These are phyloP conservation scores for Xylaria polymorpha DNA, from an alignment of 2,329 filamentous ascomycete genomes.

Conservation along the genomic window DNA sequence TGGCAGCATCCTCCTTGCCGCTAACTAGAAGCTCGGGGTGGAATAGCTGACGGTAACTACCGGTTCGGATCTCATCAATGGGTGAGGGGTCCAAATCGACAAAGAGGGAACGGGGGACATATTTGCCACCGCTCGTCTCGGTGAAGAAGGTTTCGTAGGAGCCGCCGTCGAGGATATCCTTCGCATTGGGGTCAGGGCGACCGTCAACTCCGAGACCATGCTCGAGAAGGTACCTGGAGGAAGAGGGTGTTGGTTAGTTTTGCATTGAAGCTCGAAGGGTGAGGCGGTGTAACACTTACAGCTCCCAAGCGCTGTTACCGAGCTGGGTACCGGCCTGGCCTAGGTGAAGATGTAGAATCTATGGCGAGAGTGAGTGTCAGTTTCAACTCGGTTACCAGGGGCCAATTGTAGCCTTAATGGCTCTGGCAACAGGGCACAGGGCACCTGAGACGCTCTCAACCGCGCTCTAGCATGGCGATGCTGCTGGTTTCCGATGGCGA, in stretches of 20 bases:
- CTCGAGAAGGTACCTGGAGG: conserved; percentile 74
- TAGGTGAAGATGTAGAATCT: conserved; percentile 73
- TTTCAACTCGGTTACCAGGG: conserved; percentile 23
- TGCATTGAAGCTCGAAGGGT: neutral
- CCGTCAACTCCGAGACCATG: conserved; percentile 75
- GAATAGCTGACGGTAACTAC: conserved; percentile 74
- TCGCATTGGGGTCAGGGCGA: conserved; percentile 69
- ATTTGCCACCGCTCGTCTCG: conserved; percentile 77
- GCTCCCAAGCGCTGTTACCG: conserved; percentile 80
- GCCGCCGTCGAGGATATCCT: conserved; percentile 69
- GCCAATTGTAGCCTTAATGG: conserved; percentile 12
- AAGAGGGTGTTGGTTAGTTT: conserved; percentile 26
- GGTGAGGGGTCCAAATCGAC: conserved; percentile 79
- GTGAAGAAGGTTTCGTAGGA: conserved; percentile 80
- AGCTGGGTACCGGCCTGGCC: conserved; percentile 79
- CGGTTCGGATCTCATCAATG: conserved; percentile 79
- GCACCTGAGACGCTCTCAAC: conserved; percentile 3
- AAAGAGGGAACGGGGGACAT: conserved; percentile 78
- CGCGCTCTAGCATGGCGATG: neutral
- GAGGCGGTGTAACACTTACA: conserved; percentile 64
- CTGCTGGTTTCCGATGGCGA: neutral
- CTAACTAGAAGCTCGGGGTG: conserved; percentile 78
- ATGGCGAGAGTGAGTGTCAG: conserved; percentile 35
- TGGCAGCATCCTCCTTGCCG: conserved; percentile 81
- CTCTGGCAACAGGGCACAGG: conserved; percentile 6